Conservation (phyloP, 352 stramenopile genomes). For the Phytophthora citricola region DNA sequence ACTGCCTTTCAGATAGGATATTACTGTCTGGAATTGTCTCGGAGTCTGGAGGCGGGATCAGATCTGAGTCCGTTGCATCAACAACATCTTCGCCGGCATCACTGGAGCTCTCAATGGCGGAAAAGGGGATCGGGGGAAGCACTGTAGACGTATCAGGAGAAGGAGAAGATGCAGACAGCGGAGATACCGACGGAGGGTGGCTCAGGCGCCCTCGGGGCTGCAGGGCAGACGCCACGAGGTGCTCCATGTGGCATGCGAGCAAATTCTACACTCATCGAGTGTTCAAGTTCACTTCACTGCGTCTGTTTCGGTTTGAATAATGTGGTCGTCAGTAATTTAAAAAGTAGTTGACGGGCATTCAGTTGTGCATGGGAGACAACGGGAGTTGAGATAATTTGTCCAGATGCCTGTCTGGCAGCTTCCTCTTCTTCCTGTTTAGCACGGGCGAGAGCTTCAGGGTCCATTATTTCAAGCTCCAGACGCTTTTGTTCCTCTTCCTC, state of each 20-base stretch:
- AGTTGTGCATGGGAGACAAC: neutral
- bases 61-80: slow-evolving; percentile 18
- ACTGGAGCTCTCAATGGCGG: slow-evolving; percentile 28
- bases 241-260: slow-evolving; percentile 18
- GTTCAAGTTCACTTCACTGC: too few species aligned
- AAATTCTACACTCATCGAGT: too few species aligned
- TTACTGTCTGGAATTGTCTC: slow-evolving; percentile 6
- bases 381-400: neutral
- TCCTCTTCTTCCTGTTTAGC: slow-evolving; percentile 43
- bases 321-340: slow-evolving; percentile 12
- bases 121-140: slow-evolving; percentile 30
- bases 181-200: slow-evolving; percentile 20
- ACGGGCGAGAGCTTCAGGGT: slow-evolving; percentile 30
- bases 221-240: slow-evolving; percentile 22
- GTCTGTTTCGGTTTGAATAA: too few species aligned
- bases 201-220: neutral
- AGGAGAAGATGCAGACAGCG: slow-evolving; percentile 14
- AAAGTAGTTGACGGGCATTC: slow-evolving; percentile 7
- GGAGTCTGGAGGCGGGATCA: slow-evolving; percentile 14
- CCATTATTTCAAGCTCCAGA: slow-evolving; percentile 43
- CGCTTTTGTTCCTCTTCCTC: slow-evolving; percentile 40
- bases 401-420: slow-evolving; percentile 1
- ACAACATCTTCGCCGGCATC: slow-evolving; percentile 1
- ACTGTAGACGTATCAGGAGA: neutral
- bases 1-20: slow-evolving; percentile 39